phyloP scores from a whole-genome alignment of 2,329 filamentous ascomycete genomes.

The Diaporthe ilicicola region DNA sequence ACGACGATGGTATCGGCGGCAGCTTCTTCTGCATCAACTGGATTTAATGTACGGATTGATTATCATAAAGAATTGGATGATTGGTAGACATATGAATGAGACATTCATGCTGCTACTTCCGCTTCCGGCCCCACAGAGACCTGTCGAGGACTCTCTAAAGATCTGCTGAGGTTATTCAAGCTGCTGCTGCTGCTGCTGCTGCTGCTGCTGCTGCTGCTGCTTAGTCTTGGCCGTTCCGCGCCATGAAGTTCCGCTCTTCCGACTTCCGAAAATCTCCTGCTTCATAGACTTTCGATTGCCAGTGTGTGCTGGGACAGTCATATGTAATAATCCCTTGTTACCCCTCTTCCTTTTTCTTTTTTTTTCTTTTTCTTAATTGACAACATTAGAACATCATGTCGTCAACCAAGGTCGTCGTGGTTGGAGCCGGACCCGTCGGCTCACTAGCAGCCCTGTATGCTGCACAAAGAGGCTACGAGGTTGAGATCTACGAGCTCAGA shows the following conservation, averaged over 20 bases:
- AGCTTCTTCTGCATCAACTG: background rate
- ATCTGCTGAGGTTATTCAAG: constrained; percentile 16
- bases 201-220: background rate
- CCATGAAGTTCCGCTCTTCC: constrained; percentile 23
- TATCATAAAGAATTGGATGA: background rate
- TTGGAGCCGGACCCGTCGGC: constrained; percentile 93
- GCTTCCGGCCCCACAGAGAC: background rate
- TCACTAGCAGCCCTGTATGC: constrained; percentile 93
- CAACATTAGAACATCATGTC: constrained; percentile 10
- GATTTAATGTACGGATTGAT: background rate
- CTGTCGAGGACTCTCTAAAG: background rate
- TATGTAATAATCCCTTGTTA: background rate
- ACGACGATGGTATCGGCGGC: background rate
- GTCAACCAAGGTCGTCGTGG: constrained; percentile 73
- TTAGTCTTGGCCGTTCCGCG: constrained; percentile 12
- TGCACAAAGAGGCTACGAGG: constrained; percentile 84
- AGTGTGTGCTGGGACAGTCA: background rate
- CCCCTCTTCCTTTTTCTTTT: background rate
- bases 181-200: background rate
- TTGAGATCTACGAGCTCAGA: constrained; percentile 93
- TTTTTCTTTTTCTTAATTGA: no score
- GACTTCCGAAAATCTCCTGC: constrained; percentile 22
- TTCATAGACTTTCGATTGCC: background rate
- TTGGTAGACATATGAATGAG: background rate
- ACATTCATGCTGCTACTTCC: background rate